Evolutionary conservation across 2,329 filamentous ascomycete species (phyloP).

Genomic region (Ophiostoma quercus): DNA sequence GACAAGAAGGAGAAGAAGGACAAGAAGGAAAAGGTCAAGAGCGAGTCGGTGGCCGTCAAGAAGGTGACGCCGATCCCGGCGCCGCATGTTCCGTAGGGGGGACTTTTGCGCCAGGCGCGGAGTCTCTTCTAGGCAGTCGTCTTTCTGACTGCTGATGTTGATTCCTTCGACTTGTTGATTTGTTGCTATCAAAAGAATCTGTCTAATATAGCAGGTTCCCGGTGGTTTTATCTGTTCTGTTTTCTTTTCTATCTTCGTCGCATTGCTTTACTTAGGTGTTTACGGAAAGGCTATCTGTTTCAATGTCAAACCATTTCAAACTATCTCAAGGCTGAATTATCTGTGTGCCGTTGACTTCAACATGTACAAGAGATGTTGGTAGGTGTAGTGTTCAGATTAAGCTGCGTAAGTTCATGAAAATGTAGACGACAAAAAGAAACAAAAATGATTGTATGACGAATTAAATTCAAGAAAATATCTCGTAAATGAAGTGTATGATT

Average conservation of each 20-base stretch:
- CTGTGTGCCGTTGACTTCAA: not conserved
- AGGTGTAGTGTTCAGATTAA: too few species aligned
- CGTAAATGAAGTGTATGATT: too few species aligned
- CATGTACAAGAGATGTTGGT: too few species aligned
- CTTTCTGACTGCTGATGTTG: too few species aligned
- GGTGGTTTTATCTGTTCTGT: not conserved
- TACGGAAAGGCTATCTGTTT: not conserved
- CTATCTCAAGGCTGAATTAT: not conserved
- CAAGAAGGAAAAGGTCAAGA: constrained; percentile 24
- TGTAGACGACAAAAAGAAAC: too few species aligned
- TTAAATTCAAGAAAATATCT: too few species aligned
- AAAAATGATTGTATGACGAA: too few species aligned
- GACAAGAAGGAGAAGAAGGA: constrained; percentile 21
- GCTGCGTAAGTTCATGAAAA: too few species aligned
- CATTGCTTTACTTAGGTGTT: constrained; percentile 12
- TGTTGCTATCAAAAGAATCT: not conserved
- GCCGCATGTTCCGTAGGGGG: constrained; percentile 20
- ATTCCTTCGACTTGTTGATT: not conserved
- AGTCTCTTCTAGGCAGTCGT: not conserved
- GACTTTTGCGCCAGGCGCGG: not conserved
- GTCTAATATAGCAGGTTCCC: not conserved
- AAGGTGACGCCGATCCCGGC: constrained; percentile 28
- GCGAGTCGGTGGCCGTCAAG: constrained; percentile 16
- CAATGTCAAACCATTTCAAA: not conserved
- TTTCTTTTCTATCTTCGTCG: not conserved